These are phyloP conservation scores for Colletotrichum ledebouriae DNA, from an alignment of 2,329 filamentous ascomycete genomes.

Conservation along the genomic window DNA sequence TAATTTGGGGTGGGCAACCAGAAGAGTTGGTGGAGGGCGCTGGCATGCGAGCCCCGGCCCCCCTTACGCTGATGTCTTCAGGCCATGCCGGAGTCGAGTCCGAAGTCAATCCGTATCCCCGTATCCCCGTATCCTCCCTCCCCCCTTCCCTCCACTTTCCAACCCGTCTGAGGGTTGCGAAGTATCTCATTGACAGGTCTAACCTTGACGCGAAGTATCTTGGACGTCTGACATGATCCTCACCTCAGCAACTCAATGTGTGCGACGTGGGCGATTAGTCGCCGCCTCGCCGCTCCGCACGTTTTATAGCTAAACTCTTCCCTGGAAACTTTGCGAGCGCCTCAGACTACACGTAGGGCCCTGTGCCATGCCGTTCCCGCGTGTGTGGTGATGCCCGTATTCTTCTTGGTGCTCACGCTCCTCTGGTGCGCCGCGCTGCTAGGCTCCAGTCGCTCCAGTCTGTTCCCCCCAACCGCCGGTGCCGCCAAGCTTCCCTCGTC, in stretches of 20 bases:
- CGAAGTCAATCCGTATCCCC: constrained; percentile 44
- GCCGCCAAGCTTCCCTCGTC: constrained; percentile 27
- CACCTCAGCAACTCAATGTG: constrained; percentile 40
- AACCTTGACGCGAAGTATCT: constrained; percentile 36
- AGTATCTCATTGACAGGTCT: constrained; percentile 32
- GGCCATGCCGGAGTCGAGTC: constrained; percentile 45
- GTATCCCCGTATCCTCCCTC: constrained; percentile 15
- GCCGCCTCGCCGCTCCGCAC: constrained; percentile 37
- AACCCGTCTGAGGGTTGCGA: constrained; percentile 28
- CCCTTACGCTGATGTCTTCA: constrained; percentile 31
- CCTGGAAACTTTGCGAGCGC: constrained; percentile 40
- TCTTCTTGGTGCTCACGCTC: constrained; percentile 6
- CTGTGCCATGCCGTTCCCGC: constrained; percentile 27
- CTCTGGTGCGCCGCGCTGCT: neutral
- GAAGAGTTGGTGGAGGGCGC: neutral
- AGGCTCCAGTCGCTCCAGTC: constrained; percentile 10
- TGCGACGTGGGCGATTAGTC: constrained; percentile 16
- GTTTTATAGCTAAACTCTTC: constrained; percentile 37
- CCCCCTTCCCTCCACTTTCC: constrained; percentile 44
- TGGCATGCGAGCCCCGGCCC: constrained; percentile 8
- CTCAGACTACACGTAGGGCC: constrained; percentile 14
- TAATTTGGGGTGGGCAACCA: neutral
- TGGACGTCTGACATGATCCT: constrained; percentile 38
- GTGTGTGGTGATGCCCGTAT: constrained; percentile 10
- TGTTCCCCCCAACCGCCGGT: constrained; percentile 19